phyloP scores from a whole-genome alignment of 768 basidiomycete species.

The Agrocybe chaxingu region DNA sequence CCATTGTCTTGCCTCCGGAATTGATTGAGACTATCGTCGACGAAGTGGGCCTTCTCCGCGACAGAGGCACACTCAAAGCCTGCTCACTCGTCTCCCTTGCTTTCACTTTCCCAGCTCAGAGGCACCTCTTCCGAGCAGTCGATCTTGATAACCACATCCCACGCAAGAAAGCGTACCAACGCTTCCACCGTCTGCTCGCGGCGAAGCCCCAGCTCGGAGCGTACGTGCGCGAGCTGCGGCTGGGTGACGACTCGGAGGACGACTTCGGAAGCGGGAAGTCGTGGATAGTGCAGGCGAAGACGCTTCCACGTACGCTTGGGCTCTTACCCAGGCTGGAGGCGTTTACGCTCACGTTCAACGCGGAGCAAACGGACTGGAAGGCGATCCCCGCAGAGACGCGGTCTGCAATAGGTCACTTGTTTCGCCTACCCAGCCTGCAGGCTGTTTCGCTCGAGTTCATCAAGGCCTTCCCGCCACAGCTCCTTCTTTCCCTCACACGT shows the following conservation, averaged over 20 bases:
- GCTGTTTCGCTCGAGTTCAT: slow-evolving; percentile 18
- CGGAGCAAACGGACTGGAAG: slow-evolving; percentile 15
- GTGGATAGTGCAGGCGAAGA: slow-evolving; percentile 10
- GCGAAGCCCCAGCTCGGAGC: slow-evolving; percentile 16
- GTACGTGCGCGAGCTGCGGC: slow-evolving; percentile 15
- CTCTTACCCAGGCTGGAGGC: slow-evolving; percentile 13
- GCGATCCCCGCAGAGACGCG: slow-evolving; percentile 8
- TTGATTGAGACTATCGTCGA: slow-evolving; percentile 19
- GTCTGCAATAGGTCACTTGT: slow-evolving; percentile 5
- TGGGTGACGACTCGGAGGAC: slow-evolving; percentile 19
- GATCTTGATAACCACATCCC: slow-evolving; percentile 14
- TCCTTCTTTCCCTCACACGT: slow-evolving; percentile 7
- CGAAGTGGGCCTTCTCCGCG: slow-evolving; percentile 13
- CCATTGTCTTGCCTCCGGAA: slow-evolving; percentile 13
- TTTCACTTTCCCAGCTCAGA: slow-evolving; percentile 16
- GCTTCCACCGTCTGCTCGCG: slow-evolving; percentile 15
- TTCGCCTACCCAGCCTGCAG: slow-evolving; percentile 10
- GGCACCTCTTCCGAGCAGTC: slow-evolving; percentile 15
- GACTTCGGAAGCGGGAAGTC: slow-evolving; percentile 8
- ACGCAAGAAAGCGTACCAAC: slow-evolving; percentile 11
- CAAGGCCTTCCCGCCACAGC: slow-evolving; percentile 9
- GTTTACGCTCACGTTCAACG: slow-evolving; percentile 20
- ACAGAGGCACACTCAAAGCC: slow-evolving; percentile 11
- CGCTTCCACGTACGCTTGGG: slow-evolving; percentile 10
- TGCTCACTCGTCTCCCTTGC: slow-evolving; percentile 15